Conservation (phyloP, 257 asterid species). For the Nicotiana tomentosiformis region DNA sequence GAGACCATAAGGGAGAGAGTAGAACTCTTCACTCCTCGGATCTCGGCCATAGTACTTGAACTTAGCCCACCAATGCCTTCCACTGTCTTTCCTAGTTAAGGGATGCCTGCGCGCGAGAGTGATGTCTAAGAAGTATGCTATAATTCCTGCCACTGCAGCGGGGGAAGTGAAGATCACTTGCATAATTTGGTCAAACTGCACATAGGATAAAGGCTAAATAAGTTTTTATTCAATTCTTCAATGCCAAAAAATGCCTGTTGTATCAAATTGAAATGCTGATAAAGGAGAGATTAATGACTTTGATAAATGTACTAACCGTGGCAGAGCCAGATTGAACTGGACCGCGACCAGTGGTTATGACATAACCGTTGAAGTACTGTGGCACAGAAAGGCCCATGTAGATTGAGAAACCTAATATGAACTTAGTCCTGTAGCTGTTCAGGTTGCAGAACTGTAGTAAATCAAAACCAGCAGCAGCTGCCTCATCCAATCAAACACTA, state of each 20-base stretch:
- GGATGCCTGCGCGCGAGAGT: constrained; percentile 59
- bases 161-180: constrained; percentile 79
- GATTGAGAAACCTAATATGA: constrained; percentile 71
- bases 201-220: background rate
- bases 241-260: background rate
- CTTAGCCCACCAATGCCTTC: constrained; percentile 95
- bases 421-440: constrained; percentile 86
- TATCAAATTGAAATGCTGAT: background rate
- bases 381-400: constrained; percentile 98
- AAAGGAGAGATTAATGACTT: background rate
- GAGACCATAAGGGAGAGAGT: constrained; percentile 68
- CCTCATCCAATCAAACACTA: background rate
- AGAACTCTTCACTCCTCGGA: constrained; percentile 81
- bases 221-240: background rate
- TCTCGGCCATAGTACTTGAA: constrained; percentile 60
- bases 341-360: constrained; percentile 58
- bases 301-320: constrained; percentile 47
- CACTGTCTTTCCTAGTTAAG: constrained; percentile 65
- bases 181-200: constrained; percentile 77
- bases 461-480: constrained; percentile 89
- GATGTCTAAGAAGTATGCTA: constrained; percentile 68
- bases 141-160: constrained; percentile 63
- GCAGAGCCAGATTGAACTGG: constrained; percentile 58
- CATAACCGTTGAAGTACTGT: constrained; percentile 74
- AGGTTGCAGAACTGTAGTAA: constrained; percentile 89